phyloP scores from a whole-genome alignment of 2,329 filamentous ascomycete genomes.

The Fusarium pseudonygamai region DNA sequence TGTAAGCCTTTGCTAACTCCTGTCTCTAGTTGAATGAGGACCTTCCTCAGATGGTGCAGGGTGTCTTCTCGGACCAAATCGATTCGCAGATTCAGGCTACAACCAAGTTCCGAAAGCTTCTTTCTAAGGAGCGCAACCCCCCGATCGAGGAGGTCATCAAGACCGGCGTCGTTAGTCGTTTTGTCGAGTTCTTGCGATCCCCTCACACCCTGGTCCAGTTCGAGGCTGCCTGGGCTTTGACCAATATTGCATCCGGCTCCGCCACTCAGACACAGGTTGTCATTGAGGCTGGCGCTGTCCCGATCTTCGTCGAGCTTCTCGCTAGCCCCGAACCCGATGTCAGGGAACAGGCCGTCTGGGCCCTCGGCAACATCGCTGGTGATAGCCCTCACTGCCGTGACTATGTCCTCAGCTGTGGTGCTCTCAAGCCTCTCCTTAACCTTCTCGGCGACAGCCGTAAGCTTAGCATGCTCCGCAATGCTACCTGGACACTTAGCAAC shows the following conservation, averaged over 20 bases:
- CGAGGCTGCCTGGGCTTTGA: slow-evolving; percentile 98
- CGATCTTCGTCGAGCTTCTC: slow-evolving; percentile 97
- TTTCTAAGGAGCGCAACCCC: slow-evolving; percentile 98
- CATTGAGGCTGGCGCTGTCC: slow-evolving; percentile 96
- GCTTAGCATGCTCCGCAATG: slow-evolving; percentile 98
- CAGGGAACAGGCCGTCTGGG: slow-evolving; percentile 98
- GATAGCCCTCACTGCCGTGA: slow-evolving; percentile 98
- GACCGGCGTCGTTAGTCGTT: slow-evolving; percentile 95
- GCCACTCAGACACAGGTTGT: slow-evolving; percentile 98
- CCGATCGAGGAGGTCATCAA: slow-evolving; percentile 99
- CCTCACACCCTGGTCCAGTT: slow-evolving; percentile 99
- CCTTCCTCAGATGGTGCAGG: slow-evolving; percentile 96
- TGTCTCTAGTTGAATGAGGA: slow-evolving; percentile 86
- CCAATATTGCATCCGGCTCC: slow-evolving; percentile 98
- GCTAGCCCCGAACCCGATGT: slow-evolving; percentile 97
- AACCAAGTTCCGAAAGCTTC: slow-evolving; percentile 96
- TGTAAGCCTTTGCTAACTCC: slow-evolving; percentile 29
- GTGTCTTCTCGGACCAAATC: slow-evolving; percentile 98
- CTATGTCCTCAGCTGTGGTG: slow-evolving; percentile 91
- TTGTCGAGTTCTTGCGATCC: slow-evolving; percentile 97
- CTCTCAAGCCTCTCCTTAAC: slow-evolving; percentile 87
- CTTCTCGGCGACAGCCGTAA: slow-evolving; percentile 97
- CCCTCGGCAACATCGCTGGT: slow-evolving; percentile 97
- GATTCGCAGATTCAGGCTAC: slow-evolving; percentile 97
- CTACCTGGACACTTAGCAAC: slow-evolving; percentile 99